Evolutionary conservation across 129 eudicot genomes (phyloP), one percentile per base, ranked within the genome.

Genomic region (Flaveria sonorensis): DNA sequence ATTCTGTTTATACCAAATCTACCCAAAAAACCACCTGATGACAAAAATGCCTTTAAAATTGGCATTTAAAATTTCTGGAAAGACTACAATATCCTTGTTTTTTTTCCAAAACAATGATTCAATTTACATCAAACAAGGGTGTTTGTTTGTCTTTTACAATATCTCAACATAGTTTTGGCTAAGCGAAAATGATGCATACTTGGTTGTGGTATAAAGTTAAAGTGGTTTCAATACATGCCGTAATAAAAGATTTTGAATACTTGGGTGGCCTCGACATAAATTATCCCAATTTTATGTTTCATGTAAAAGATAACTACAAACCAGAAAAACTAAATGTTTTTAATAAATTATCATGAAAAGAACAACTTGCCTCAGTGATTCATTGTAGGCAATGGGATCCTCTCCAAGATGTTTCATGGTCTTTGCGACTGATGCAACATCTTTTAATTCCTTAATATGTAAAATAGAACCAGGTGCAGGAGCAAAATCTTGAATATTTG

Each of bases 401-500:
- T 87, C 91, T 47, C 89, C 88, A 87, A 93, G 93, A 85, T 83
- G 76, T 66, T 91, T 93, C 92, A 93, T 93, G 39, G 79, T 90
- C 79, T 85, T 89, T 69, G 96, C 85, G 85, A 91, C 86, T 63
- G 80, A 61, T 20, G 76, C 84, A 48, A 81, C 82, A 69, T 93
- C 98, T 76, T 81, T 78, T 19, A 90, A 72, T 70, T 91, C 97
- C 84, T 84, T 93, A 32, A 93, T 93, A 81, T 90, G 96, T 72
- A 93, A 80, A 73, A 93, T 39, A 70, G 96, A 86, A 76, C 81
- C 83, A 21, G 96, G 91, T 59, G 90, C 84, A 76, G 98, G 98
- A 73, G 97, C 91, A 84, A 93, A 93, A 45, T 93, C 98, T 81
- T 85, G 96, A 81, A 93, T 93, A 81, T 93, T 93, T 71, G 98